A percentile compares a stretch with the other conserved stretches of the same genome.
These are phyloP conservation scores for Protea cynaroides DNA, from an alignment of 164 flowering plant genomes.

Conservation along the genomic window DNA sequence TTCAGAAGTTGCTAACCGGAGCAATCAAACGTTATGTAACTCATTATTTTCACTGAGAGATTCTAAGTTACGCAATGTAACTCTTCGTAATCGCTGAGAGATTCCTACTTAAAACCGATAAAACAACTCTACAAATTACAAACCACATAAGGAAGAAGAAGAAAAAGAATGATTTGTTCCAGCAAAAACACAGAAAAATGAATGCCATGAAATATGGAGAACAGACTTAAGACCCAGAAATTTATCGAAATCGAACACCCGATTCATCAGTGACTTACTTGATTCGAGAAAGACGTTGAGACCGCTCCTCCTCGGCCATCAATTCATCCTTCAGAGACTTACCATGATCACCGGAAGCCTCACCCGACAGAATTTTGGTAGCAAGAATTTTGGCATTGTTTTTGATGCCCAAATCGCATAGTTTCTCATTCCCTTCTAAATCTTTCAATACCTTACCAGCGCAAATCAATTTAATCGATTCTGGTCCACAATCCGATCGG, in stretches of 20 bases:
- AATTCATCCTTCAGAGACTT: slow-evolving; percentile 34
- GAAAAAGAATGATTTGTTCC: neutral
- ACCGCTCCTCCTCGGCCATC: slow-evolving; percentile 73
- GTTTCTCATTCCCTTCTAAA: slow-evolving; percentile 36
- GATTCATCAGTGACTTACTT: slow-evolving; percentile 31
- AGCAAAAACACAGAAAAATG: neutral
- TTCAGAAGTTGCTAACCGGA: no score
- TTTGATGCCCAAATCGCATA: slow-evolving; percentile 59
- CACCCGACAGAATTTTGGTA: slow-evolving; percentile 52
- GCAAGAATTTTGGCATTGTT: slow-evolving; percentile 65
- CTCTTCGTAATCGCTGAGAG: neutral
- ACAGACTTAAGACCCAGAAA: neutral
- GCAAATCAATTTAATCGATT: slow-evolving; percentile 59
- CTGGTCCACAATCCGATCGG: slow-evolving; percentile 42
- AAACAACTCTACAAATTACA: neutral
- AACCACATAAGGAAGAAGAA: neutral
- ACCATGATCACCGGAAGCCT: slow-evolving; percentile 38
- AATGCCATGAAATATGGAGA: neutral
- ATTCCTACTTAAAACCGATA: neutral
- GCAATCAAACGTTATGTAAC: no score
- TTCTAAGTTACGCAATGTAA: no score
- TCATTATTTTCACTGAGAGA: no score
- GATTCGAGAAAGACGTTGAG: slow-evolving; percentile 51
- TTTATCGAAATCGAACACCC: neutral
- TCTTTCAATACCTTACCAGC: slow-evolving; percentile 65